Base-by-base conservation (phyloP, 1,139 yeast species). In the Taiozyma sp. region DNA sequence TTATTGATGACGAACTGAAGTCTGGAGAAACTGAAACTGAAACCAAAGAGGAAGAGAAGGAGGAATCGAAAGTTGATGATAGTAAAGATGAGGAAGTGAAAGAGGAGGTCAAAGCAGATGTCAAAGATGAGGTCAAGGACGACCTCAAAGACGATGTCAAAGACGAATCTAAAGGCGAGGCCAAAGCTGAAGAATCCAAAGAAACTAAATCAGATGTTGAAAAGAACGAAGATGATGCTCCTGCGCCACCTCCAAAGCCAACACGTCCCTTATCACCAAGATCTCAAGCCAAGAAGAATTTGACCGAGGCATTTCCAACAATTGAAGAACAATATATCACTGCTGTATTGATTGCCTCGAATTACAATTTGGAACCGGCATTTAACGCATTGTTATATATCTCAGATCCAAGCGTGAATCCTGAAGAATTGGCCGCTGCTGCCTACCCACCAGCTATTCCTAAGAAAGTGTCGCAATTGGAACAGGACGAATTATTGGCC, bases 401-500 rank as follows among this genome's bases (percentile, higher is more conserved):
- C 54, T 83, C 90, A 14, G 97, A 92, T 70, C 96, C 96, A 8
- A 70, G 76, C 10, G 64, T 65, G 64, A 78, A 78, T 60, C 84
- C 90, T 14, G 86, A 83, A 51, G 79, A 83, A 49, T 78, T 85
- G 14, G 66, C 69, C 10, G 48, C 48, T 12, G 51, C 49, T 23
- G 48, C 51, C 3, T 54, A 52, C 38, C 60, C 64, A 48, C 65
- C 70, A 47, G 61, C 60, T 24, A 64, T 61, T 6, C 57, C 69
- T 50, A 51, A 57, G 53, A 66, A 60, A 44, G 59, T 44, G 13
- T 59, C 60, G 48, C 89, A 83, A 65, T 63, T 83, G 52, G 81
- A 81, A 55, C 87, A 85, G 51, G 99, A 93, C 67, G 99, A 90
- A 67, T 72, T 81, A 32, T 74, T 92, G 58, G 98, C 98, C 2